Conservation (phyloP, 805 yeast genomes). For the Myxozyma udenii region DNA sequence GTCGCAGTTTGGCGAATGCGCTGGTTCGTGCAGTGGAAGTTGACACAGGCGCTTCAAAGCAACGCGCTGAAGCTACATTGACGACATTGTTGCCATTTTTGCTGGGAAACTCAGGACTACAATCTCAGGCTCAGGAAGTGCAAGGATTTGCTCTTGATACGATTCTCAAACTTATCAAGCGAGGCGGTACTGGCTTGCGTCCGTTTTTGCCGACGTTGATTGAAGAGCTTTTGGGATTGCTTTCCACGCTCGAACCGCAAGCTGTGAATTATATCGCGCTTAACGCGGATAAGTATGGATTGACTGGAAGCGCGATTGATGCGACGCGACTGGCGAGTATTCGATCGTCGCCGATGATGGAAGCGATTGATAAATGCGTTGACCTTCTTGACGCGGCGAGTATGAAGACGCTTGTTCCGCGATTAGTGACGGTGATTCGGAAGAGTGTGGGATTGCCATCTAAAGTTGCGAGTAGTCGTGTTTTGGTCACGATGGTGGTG, state of each 20-base stretch:
- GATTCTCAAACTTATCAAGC: conserved; percentile 64
- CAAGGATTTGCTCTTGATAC: conserved; percentile 69
- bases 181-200: conserved; percentile 54
- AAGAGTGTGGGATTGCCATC: conserved; percentile 86
- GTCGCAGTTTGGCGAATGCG: conserved; percentile 61
- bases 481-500: conserved; percentile 61
- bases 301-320: conserved; percentile 70
- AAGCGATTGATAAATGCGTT: conserved; percentile 69
- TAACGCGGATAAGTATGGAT: conserved; percentile 83
- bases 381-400: conserved; percentile 53
- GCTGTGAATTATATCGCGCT: conserved; percentile 77
- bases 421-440: conserved; percentile 55
- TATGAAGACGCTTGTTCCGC: conserved; percentile 49
- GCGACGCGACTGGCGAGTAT: conserved; percentile 69
- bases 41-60: conserved; percentile 43
- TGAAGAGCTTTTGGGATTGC: conserved; percentile 62
- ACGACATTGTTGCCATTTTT: conserved; percentile 70
- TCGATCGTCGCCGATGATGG: conserved; percentile 84
- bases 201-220: conserved; percentile 68
- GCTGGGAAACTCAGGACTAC: conserved; percentile 71
- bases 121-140: conserved; percentile 84
- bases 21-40: conserved; percentile 57
- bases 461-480: conserved; percentile 76
- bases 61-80: conserved; percentile 49
- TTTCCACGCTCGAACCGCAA: conserved; percentile 91